These are phyloP conservation scores for Globisporangium parvum DNA, from an alignment of 352 stramenopile genomes.

Conservation along the genomic window DNA sequence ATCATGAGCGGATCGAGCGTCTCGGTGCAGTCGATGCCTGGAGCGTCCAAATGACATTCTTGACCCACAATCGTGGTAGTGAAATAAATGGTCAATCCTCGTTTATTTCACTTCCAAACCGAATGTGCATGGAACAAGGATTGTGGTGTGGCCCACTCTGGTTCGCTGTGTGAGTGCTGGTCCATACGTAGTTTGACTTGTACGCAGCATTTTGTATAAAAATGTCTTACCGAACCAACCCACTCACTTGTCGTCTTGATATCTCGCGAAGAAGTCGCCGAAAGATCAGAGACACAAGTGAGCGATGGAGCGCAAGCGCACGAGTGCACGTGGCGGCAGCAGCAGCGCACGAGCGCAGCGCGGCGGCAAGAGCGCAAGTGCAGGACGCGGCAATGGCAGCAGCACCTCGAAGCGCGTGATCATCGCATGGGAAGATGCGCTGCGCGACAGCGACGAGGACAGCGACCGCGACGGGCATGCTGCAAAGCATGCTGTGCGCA, in stretches of 20 bases:
- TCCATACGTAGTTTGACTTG: background rate
- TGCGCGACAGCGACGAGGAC: slow-evolving; percentile 11
- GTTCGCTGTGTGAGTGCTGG: background rate
- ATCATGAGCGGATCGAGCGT: no score
- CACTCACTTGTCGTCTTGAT: background rate
- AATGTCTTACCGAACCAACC: background rate
- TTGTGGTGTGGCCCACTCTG: no score
- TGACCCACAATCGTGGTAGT: no score
- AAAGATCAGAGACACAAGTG: background rate
- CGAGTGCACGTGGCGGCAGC: background rate
- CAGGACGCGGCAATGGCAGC: background rate
- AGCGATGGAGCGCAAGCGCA: background rate
- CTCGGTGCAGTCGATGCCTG: no score
- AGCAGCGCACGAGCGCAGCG: background rate
- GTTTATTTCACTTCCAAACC: no score
- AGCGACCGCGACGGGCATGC: background rate
- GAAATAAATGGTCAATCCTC: no score
- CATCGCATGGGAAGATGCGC: slow-evolving; percentile 28
- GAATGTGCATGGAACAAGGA: no score
- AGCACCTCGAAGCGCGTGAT: slow-evolving; percentile 17
- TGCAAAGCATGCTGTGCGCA: background rate
- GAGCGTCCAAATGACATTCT: no score
- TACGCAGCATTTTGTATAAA: background rate
- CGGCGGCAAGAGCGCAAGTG: background rate
- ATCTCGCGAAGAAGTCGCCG: background rate